phyloP scores from a whole-genome alignment of 176 grass and related monocot genomes.

The Hsuehochloa calcarea region DNA sequence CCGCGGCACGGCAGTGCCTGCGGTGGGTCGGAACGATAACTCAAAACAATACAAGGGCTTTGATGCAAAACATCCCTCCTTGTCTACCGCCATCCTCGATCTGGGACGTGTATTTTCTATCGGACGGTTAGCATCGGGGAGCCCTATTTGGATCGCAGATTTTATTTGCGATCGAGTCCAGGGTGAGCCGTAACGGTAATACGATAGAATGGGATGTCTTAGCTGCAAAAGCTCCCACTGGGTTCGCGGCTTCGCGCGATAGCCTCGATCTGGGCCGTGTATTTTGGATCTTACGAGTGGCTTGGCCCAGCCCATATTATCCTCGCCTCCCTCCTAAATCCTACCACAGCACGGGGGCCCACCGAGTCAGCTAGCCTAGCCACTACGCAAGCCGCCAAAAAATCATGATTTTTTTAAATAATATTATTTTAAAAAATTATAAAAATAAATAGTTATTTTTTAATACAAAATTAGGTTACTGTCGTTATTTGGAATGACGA shows the following conservation, averaged over 20 bases:
- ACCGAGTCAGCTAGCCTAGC: not conserved
- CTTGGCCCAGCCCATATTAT: not conserved
- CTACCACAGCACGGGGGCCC: slow-evolving; percentile 4
- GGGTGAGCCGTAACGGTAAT: not conserved
- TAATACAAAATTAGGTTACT: too few species aligned
- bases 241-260: not conserved
- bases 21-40: not conserved
- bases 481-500: too few species aligned
- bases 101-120: too few species aligned
- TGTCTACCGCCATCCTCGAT: not conserved
- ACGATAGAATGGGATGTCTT: not conserved
- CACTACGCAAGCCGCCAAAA: not conserved
- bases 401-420: too few species aligned
- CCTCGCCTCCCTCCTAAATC: not conserved
- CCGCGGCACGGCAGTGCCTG: too few species aligned
- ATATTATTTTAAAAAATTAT: too few species aligned
- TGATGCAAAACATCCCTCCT: not conserved
- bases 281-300: not conserved
- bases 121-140: not conserved
- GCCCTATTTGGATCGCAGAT: not conserved
- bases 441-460: too few species aligned
- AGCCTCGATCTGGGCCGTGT: not conserved
- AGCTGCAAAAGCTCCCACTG: not conserved
- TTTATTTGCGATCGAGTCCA: not conserved
- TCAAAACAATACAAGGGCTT: not conserved